A percentile compares a stretch with the other conserved stretches of the same genome.
Evolutionary conservation across 805 yeast species (phyloP).

Genomic region (Starmerella ratchasimensis): DNA sequence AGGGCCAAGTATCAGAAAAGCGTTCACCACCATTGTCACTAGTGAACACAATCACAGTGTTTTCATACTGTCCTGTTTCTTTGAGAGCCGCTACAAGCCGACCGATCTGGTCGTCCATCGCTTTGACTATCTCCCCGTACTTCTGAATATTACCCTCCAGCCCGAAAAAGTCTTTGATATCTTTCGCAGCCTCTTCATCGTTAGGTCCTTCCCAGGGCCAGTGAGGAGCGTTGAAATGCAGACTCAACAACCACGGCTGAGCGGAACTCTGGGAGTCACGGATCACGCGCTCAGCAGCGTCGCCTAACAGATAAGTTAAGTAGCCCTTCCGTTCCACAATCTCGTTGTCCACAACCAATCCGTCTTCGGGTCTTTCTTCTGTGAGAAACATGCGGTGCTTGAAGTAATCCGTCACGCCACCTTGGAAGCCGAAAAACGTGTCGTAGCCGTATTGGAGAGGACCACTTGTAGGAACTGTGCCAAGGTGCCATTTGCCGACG

Average conservation of each 20-base stretch:
- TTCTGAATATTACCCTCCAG: slow-evolving; percentile 39
- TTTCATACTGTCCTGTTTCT: slow-evolving; percentile 34
- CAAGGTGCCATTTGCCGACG: slow-evolving; percentile 53
- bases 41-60: slow-evolving; percentile 45
- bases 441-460: slow-evolving; percentile 20
- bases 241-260: slow-evolving; percentile 41
- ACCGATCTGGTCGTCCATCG: slow-evolving; percentile 40
- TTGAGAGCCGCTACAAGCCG: slow-evolving; percentile 34
- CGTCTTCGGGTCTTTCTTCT: slow-evolving; percentile 9
- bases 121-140: slow-evolving; percentile 54
- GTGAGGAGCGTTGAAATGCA: slow-evolving; percentile 53
- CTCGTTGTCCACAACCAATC: slow-evolving; percentile 17
- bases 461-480: slow-evolving; percentile 30
- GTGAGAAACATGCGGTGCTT: slow-evolving; percentile 13
- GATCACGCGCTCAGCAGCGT: slow-evolving; percentile 28
- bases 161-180: slow-evolving; percentile 37
- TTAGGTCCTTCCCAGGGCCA: slow-evolving; percentile 53
- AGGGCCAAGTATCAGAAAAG: slow-evolving; percentile 43
- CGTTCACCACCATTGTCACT: slow-evolving; percentile 59
- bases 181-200: slow-evolving; percentile 30
- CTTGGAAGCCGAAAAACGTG: slow-evolving; percentile 19
- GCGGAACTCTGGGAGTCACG: slow-evolving; percentile 24
- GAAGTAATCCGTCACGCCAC: slow-evolving; percentile 20
- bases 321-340: slow-evolving; percentile 19
- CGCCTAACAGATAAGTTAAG: slow-evolving; percentile 19